Percentiles rank a stretch among this genome's conserved stretches.
Conservation (phyloP, 2,329 filamentous ascomycete genomes). For the Clonostachys rosea region DNA sequence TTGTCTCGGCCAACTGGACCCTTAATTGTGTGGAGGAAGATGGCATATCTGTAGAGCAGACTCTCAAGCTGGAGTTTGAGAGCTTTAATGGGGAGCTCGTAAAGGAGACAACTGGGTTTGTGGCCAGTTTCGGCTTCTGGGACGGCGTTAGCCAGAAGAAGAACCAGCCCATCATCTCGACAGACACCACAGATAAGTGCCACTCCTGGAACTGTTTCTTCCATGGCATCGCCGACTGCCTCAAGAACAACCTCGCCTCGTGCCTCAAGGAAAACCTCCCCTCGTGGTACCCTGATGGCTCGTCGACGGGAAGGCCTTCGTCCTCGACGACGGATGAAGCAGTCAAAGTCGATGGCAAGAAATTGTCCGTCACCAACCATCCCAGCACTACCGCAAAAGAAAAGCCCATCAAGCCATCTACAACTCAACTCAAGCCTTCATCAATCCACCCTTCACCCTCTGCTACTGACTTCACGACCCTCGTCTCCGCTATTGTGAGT, state of each 20-base stretch:
- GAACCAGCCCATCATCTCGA: neutral
- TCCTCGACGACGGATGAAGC: too few species aligned
- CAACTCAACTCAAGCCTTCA: neutral
- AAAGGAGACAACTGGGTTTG: neutral
- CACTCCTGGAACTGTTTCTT: neutral
- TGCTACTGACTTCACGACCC: neutral
- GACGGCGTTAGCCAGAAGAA: neutral
- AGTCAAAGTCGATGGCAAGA: neutral
- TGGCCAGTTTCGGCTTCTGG: neutral
- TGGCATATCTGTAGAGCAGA: slow-evolving; percentile 20
- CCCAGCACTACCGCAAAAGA: neutral
- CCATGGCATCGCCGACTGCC: neutral
- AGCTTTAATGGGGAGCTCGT: neutral
- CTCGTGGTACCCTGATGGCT: too few species aligned
- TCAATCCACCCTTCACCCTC: neutral
- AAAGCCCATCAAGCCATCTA: neutral
- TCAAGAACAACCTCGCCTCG: too few species aligned
- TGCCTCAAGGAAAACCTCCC: too few species aligned
- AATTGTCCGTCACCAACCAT: neutral
- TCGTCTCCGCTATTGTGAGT: neutral
- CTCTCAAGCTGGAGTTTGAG: neutral
- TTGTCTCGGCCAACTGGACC: slow-evolving; percentile 38
- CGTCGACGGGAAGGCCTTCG: too few species aligned
- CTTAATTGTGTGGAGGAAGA: slow-evolving; percentile 37
- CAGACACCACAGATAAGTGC: neutral